Evolutionary conservation across 495 filamentous ascomycete genomes (phyloP).

Genomic region (Aspergillus incahuasiensis): DNA sequence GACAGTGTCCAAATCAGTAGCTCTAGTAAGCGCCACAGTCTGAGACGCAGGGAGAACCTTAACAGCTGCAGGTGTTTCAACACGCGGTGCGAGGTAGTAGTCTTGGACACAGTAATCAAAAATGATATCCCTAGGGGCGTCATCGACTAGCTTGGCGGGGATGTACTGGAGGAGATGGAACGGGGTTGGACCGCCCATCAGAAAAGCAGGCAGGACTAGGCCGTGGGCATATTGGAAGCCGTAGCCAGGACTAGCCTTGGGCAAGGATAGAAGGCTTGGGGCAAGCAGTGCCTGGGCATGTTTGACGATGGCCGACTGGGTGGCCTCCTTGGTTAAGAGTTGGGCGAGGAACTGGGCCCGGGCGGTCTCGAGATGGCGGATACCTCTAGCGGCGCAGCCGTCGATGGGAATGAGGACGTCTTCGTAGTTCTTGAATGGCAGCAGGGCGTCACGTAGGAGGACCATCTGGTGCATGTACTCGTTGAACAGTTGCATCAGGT

Average conservation of each 20-base stretch:
- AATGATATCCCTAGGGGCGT: conserved; percentile 8
- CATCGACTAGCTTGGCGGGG: conserved; percentile 18
- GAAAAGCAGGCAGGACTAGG: conserved; percentile 23
- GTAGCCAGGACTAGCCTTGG: conserved; percentile 15
- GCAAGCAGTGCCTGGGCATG: conserved; percentile 24
- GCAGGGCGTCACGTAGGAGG: conserved; percentile 28
- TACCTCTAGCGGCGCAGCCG: conserved; percentile 13
- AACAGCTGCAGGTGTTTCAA: conserved; percentile 12
- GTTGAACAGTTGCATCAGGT: conserved; percentile 33
- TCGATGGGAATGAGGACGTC: conserved; percentile 24
- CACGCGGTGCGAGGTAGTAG: conserved; percentile 26
- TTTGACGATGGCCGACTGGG: conserved; percentile 16
- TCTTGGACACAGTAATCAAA: conserved; percentile 27
- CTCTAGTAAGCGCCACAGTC: not conserved
- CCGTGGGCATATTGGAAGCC: conserved; percentile 33
- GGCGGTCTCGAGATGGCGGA: conserved; percentile 19
- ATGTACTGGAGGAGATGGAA: conserved; percentile 27
- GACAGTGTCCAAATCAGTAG: too few relatives aligned
- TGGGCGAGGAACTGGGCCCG: conserved; percentile 23
- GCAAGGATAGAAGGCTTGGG: conserved; percentile 6
- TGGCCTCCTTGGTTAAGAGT: conserved; percentile 20
- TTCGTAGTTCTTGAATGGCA: conserved; percentile 31
- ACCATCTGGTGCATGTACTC: conserved; percentile 37
- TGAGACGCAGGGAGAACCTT: not conserved
- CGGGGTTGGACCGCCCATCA: conserved; percentile 12